A percentile compares a stretch with the other conserved stretches of the same genome.
Evolutionary conservation across 2,329 filamentous ascomycete species (phyloP).

Genomic region (Pyricularia sp.): DNA sequence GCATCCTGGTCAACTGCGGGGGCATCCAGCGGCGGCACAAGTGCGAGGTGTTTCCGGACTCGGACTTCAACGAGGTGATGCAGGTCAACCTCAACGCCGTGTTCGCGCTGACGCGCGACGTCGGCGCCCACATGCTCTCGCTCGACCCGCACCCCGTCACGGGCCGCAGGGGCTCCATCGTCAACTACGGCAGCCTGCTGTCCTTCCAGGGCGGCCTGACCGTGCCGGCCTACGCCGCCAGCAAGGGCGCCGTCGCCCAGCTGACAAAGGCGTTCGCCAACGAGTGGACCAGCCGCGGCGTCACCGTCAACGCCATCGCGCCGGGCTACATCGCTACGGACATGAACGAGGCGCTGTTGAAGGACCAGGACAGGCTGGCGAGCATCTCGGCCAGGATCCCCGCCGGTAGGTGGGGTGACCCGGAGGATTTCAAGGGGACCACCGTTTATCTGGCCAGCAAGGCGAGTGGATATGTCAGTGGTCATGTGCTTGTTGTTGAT

Average conservation of each 20-base stretch:
- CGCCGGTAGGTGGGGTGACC: slow-evolving; percentile 67
- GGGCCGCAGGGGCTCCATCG: slow-evolving; percentile 54
- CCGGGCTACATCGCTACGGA: slow-evolving; percentile 89
- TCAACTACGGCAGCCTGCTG: slow-evolving; percentile 74
- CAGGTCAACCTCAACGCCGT: slow-evolving; percentile 79
- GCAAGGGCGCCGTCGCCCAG: slow-evolving; percentile 75
- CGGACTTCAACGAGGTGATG: slow-evolving; percentile 67
- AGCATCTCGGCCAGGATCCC: slow-evolving; percentile 74
- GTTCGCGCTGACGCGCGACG: slow-evolving; percentile 65
- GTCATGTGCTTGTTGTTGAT: slow-evolving; percentile 72
- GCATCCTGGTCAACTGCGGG: slow-evolving; percentile 75
- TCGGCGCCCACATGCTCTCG: slow-evolving; percentile 64
- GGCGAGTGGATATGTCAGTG: slow-evolving; percentile 72
- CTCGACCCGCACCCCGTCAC: slow-evolving; percentile 33
- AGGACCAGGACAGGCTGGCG: slow-evolving; percentile 53
- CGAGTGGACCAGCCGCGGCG: slow-evolving; percentile 68
- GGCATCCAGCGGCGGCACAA: slow-evolving; percentile 74
- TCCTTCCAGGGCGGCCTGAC: slow-evolving; percentile 80
- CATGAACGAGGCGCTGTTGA: slow-evolving; percentile 77
- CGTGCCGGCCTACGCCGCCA: slow-evolving; percentile 76
- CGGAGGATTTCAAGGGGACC: slow-evolving; percentile 64
- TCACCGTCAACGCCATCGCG: slow-evolving; percentile 79
- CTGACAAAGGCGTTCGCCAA: slow-evolving; percentile 76
- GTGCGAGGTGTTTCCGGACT: slow-evolving; percentile 59
- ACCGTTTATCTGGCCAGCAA: slow-evolving; percentile 48